Evolutionary conservation across 2,329 filamentous ascomycete species (phyloP).

Genomic region (Trichoderma atroviride): DNA sequence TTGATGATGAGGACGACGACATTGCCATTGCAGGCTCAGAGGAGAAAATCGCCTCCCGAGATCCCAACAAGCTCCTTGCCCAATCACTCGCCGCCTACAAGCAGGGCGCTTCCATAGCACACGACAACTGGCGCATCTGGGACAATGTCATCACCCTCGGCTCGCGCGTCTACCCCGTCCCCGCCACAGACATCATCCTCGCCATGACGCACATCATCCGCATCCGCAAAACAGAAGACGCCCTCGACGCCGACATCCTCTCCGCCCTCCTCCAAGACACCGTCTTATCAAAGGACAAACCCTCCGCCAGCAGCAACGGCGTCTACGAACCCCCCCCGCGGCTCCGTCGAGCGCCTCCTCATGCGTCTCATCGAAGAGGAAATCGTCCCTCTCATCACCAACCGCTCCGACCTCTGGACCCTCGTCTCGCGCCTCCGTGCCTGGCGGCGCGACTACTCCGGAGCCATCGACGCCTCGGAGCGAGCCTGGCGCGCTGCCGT

Average conservation of each 20-base stretch:
- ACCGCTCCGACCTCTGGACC: constrained; percentile 74
- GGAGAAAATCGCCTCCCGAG: constrained; percentile 36
- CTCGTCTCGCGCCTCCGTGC: constrained; percentile 71
- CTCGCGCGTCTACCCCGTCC: constrained; percentile 73
- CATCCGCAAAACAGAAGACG: constrained; percentile 76
- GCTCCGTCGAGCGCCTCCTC: constrained; percentile 64
- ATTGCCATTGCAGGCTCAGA: constrained; percentile 30
- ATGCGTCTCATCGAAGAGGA: constrained; percentile 73
- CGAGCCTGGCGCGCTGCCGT: constrained; percentile 82
- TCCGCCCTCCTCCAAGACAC: constrained; percentile 72
- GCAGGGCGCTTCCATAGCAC: constrained; percentile 78
- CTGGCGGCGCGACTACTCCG: constrained; percentile 70
- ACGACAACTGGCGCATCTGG: constrained; percentile 92
- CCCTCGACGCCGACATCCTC: constrained; percentile 75
- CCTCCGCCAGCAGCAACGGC: constrained; percentile 29
- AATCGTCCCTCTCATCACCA: constrained; percentile 82
- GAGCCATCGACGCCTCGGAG: constrained; percentile 81
- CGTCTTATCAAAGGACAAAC: constrained; percentile 51
- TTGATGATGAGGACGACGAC: constrained; percentile 38
- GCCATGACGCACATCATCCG: constrained; percentile 76
- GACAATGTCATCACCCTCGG: constrained; percentile 92
- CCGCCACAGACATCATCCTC: constrained; percentile 73
- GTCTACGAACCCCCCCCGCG: constrained; percentile 50
- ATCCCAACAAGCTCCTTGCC: constrained; percentile 64
- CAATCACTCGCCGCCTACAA: constrained; percentile 86